Evolutionary conservation across 163 green algal species (phyloP), one percentile per base, ranked within the genome.

Genomic region (Volvox carteri): DNA sequence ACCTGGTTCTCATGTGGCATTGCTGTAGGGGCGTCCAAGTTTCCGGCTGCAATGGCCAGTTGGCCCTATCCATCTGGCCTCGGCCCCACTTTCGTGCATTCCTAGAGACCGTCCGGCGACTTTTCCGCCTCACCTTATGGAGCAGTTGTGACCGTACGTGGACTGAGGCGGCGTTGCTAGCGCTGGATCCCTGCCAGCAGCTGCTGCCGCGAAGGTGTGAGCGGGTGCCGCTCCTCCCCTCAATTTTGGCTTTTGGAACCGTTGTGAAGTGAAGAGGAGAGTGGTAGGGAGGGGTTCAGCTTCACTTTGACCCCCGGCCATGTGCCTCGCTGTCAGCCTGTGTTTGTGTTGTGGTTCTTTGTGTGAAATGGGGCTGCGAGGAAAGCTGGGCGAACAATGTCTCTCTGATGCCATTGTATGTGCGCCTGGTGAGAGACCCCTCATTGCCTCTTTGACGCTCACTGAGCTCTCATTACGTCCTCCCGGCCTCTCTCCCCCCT

Each of bases 71-170:
- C 25, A 48, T 81, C 1, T 67, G 44, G 44, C 74, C 46, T 5
- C 25, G 74, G 74, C 74, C 74, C 25, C 46, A 81, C 12, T 30
- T 62, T 23, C 74, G 74, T 23, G 9, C 11, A 11, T 84, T 84
- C 33, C 18, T 84, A 33, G 42, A 84, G 30, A 37, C 76, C 2
- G 50, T 70, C 18, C 30, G 48, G 1, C n/a, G 44, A 4, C 76
- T 50, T 4, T 84, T 84, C 46, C 76, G 76, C 5, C 33, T 84
- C 19, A 48, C 50, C 11, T 48, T 70, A 2, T 84, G 76, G 76
- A 84, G 50, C 50, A 50, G 19, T 30, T 25, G 16, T 14, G 21
- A 30, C 30, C 14, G 14, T 33, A n/a, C 76, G 18, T 68, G 46
- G 30, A 52, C 50, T 1, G 50, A 70, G 9, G 48, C 76, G 7